These are phyloP conservation scores for Gonium pectorale DNA, from an alignment of 139 green algal species.

Conservation along the genomic window DNA sequence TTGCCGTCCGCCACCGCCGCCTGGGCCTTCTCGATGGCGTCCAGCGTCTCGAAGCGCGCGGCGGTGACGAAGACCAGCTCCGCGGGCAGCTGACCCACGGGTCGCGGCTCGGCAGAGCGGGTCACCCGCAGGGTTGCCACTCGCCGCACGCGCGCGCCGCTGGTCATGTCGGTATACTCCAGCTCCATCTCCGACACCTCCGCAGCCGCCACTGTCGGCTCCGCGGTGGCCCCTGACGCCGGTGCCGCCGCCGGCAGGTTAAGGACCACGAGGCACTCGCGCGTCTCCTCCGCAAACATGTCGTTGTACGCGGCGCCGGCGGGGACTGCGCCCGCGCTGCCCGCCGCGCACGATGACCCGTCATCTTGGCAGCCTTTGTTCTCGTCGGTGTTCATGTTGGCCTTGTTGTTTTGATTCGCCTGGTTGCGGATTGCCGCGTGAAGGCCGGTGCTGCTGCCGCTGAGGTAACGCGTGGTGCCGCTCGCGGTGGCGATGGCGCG, in stretches of 20 bases:
- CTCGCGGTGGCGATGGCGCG: not conserved
- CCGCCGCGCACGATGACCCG: too few relatives aligned
- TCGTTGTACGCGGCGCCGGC: slow-evolving; percentile 44
- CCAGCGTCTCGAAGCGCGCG: slow-evolving; percentile 42
- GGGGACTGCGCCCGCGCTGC: too few relatives aligned
- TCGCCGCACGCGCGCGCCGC: not conserved
- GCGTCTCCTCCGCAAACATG: slow-evolving; percentile 61
- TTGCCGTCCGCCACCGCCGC: not conserved
- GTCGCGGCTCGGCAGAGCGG: not conserved
- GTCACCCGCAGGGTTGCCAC: not conserved
- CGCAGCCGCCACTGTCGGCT: too few relatives aligned
- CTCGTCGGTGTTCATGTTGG: too few relatives aligned
- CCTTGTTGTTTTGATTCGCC: too few relatives aligned
- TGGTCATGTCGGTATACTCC: slow-evolving; percentile 13
- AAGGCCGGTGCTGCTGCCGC: not conserved
- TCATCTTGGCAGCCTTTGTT: too few relatives aligned
- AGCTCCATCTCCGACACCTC: slow-evolving; percentile 24
- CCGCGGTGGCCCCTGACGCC: too few relatives aligned
- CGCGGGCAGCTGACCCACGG: slow-evolving; percentile 8
- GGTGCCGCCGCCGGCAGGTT: slow-evolving; percentile 31
- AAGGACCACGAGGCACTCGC: slow-evolving; percentile 57
- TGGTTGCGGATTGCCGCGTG: too few relatives aligned
- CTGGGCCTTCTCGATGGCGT: slow-evolving; percentile 40
- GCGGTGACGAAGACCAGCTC: slow-evolving; percentile 46
- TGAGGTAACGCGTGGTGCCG: not conserved